Conservation (phyloP, 2,329 filamentous ascomycete genomes). For the Arthrobotrys sinensis region DNA sequence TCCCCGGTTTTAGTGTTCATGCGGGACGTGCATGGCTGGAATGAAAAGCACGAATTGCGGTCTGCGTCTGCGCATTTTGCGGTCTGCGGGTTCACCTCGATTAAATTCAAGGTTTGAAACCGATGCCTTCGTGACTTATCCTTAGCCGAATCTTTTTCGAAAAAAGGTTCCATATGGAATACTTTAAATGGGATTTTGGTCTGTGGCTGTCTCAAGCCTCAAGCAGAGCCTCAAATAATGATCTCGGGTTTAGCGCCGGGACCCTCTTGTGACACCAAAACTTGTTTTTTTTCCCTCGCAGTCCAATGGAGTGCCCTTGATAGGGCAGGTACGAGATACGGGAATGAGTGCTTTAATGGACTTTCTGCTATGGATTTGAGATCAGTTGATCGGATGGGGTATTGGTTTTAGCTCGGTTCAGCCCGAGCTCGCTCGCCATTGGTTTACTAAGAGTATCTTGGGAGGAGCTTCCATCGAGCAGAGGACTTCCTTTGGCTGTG, state of each 20-base stretch:
- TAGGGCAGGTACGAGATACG: constrained; percentile 45
- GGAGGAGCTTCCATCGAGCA: constrained; percentile 4
- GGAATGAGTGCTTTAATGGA: constrained; percentile 45
- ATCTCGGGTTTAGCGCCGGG: constrained; percentile 36
- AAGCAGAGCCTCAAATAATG: constrained; percentile 46
- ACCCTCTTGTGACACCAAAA: constrained; percentile 26
- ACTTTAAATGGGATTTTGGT: constrained; percentile 2
- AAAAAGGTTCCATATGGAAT: constrained; percentile 7
- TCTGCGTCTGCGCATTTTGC: constrained; percentile 16
- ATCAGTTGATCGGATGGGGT: constrained; percentile 52
- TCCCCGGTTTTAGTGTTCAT: constrained; percentile 44
- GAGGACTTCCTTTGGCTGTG: constrained; percentile 3
- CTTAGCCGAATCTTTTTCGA: not conserved
- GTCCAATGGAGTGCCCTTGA: constrained; percentile 30
- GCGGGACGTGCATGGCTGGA: constrained; percentile 25
- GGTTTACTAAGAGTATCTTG: constrained; percentile 3
- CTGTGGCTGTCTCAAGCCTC: constrained; percentile 40
- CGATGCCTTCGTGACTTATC: constrained; percentile 15
- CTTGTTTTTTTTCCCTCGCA: constrained; percentile 19
- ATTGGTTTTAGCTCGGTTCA: constrained; percentile 39
- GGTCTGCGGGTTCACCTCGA: constrained; percentile 8
- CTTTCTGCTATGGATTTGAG: constrained; percentile 21
- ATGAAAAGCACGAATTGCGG: constrained; percentile 13
- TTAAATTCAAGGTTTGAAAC: constrained; percentile 8
- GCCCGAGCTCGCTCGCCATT: constrained; percentile 41